A percentile compares a stretch with the other conserved stretches of the same genome.
phyloP scores from a whole-genome alignment of 1,284 basidiomycete genomes.

The Gastroboletus turbinatus region DNA sequence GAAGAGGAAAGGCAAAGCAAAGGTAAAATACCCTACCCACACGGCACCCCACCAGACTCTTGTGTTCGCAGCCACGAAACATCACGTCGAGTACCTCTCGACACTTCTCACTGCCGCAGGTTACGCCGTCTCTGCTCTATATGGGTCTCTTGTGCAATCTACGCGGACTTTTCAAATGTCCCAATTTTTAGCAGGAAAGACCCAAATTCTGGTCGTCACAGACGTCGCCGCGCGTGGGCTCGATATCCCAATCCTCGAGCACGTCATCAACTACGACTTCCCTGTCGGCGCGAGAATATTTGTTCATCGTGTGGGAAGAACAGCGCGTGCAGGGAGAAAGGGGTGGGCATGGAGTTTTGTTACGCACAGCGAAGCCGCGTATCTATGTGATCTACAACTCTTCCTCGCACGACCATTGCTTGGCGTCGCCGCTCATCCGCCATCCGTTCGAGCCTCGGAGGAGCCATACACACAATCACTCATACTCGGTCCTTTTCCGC shows the following conservation, averaged over 20 bases:
- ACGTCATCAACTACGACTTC: constrained; percentile 98
- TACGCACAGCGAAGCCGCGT: constrained; percentile 84
- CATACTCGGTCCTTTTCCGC: constrained; percentile 81
- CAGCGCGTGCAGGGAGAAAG: constrained; percentile 90
- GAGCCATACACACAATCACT: constrained; percentile 68
- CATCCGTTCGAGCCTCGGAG: constrained; percentile 44
- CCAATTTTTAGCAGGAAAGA: constrained; percentile 81
- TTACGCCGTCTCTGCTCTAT: constrained; percentile 96
- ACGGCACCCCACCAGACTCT: constrained; percentile 88
- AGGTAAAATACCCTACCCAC: constrained; percentile 40
- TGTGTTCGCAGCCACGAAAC: constrained; percentile 97
- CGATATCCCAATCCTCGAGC: constrained; percentile 91
- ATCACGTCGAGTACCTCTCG: constrained; percentile 95
- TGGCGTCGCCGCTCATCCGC: constrained; percentile 37
- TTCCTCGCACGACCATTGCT: constrained; percentile 88
- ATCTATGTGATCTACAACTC: constrained; percentile 90
- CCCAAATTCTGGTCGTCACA: constrained; percentile 91
- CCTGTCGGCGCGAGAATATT: constrained; percentile 92
- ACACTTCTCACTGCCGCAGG: constrained; percentile 80
- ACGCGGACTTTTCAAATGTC: constrained; percentile 93
- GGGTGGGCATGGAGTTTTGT: constrained; percentile 98
- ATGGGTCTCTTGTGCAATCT: constrained; percentile 92
- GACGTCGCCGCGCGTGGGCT: constrained; percentile 98
- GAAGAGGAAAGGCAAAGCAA: constrained; percentile 53
- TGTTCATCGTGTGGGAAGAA: constrained; percentile 96